Conservation (phyloP, 1,139 yeast species). For the Candida smagusa region DNA sequence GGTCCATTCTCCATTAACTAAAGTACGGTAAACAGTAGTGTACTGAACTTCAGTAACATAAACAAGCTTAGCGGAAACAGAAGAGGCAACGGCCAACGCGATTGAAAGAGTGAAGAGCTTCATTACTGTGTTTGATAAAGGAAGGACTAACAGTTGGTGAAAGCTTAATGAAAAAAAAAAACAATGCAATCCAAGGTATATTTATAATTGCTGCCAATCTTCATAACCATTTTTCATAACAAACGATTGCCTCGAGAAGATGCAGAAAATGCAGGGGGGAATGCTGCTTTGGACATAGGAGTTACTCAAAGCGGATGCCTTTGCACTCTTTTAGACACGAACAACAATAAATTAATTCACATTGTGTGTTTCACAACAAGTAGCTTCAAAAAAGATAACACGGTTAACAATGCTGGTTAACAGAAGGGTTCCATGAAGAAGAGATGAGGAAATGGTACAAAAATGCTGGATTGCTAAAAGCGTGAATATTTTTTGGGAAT, state of each 20-base stretch:
- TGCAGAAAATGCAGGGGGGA: background rate
- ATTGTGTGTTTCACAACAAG: no score
- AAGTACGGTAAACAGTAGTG: slow-evolving; percentile 18
- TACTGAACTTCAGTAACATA: slow-evolving; percentile 24
- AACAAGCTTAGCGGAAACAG: slow-evolving; percentile 20
- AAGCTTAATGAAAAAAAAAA: background rate
- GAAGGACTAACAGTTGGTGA: slow-evolving; percentile 5
- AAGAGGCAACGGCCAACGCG: slow-evolving; percentile 13
- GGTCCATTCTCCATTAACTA: slow-evolving; percentile 7
- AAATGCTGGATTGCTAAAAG: no score
- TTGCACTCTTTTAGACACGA: no score
- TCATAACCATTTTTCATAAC: no score
- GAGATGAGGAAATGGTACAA: no score
- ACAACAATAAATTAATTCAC: no score
- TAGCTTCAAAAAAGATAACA: no score
- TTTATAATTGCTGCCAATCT: slow-evolving; percentile 1
- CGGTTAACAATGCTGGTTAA: no score
- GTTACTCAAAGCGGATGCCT: no score
- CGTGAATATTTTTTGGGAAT: no score
- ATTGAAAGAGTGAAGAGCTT: slow-evolving; percentile 17
- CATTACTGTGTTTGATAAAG: slow-evolving; percentile 10
- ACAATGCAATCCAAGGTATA: background rate
- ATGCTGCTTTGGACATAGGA: background rate
- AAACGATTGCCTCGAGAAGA: background rate
- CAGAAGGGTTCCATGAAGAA: no score